Evolutionary conservation across 768 basidiomycete genomes (phyloP).

Genomic region (Tulasnella sp.): DNA sequence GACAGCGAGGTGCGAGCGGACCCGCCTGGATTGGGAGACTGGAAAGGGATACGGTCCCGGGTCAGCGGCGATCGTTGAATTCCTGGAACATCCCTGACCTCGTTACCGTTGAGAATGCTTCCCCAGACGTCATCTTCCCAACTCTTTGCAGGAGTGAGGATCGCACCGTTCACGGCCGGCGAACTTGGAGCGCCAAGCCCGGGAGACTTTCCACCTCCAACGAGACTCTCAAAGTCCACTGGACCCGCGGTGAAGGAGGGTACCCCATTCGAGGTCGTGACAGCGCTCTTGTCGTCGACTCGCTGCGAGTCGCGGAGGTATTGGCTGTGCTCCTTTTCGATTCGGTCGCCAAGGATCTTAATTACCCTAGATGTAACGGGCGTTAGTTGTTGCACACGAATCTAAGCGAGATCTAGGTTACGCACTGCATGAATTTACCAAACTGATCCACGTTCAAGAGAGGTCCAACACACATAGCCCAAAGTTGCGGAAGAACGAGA

Average conservation of each 20-base stretch:
- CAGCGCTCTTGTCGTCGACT: slow-evolving; percentile 70
- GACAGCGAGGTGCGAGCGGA: not conserved
- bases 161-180: slow-evolving; percentile 24
- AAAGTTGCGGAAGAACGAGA: slow-evolving; percentile 82
- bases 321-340: slow-evolving; percentile 88
- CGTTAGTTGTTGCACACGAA: not conserved
- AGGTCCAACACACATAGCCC: slow-evolving; percentile 97
- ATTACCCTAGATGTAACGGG: slow-evolving; percentile 37
- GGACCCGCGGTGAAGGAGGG: slow-evolving; percentile 43
- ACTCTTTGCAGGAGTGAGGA: slow-evolving; percentile 47
- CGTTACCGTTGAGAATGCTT: slow-evolving; percentile 56
- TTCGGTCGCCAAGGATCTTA: slow-evolving; percentile 59
- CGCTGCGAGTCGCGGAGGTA: slow-evolving; percentile 91
- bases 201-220: slow-evolving; percentile 44
- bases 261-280: slow-evolving; percentile 42
- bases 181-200: slow-evolving; percentile 35
- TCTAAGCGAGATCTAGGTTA: slow-evolving; percentile 19
- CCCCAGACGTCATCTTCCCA: slow-evolving; percentile 90
- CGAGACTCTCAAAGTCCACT: slow-evolving; percentile 83
- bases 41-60: slow-evolving; percentile 34
- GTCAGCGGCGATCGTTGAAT: slow-evolving; percentile 16
- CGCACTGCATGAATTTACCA: slow-evolving; percentile 75
- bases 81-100: slow-evolving; percentile 30
- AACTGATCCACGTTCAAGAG: slow-evolving; percentile 56
- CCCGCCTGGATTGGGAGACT: slow-evolving; percentile 32